Base-by-base conservation (phyloP, 2,329 filamentous ascomycete genomes). In the Samsoniella hepiali region DNA sequence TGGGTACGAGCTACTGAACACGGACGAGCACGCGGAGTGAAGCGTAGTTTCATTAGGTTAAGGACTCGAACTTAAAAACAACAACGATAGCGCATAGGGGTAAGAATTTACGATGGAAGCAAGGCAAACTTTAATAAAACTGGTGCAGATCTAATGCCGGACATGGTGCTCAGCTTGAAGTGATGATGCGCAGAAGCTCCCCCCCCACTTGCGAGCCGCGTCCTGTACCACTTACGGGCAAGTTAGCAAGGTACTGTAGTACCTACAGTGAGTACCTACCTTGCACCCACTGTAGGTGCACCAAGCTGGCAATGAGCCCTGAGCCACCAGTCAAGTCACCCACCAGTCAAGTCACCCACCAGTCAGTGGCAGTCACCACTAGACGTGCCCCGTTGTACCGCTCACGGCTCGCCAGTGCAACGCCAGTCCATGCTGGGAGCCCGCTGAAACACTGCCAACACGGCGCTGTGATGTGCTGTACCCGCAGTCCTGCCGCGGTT, bases 391-490 rank as follows among this genome's bases (percentile, higher is more conserved):
- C 6, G 38, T 32, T 10, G 51, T 13, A 42, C 34, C 27, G 38
- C 50, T 58, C 49, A 45, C 36, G 53, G 47, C 32, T 45, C 58
- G 11, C 49, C 49, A 53, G 45, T 31, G 15, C 22, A 61, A 45
- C 49, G 36, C 49, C n/a, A 54, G 45, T 17, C 29, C 17, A 27
- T 45, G 40, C 49, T 36, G 50, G 4, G 34, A 36, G 50, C 32
- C 31, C 50, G 51, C 31, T 49, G 51, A 62, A 55, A 62, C 50
- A 29, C 27, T 29, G 29, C 38, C 49, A 53, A 50, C 13, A 45
- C 29, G 38, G 58, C 29, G 38, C 47, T 27, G 45, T 11, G 34
- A 51, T 38, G 10, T n/a, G 27, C 38, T 44, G 40, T 38, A 44
- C 27, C 45, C 57, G 47, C 49, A 54, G 40, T 34, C 13, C 36